Base-by-base conservation (phyloP, 495 filamentous ascomycete species). In the Penicillium daleae region DNA sequence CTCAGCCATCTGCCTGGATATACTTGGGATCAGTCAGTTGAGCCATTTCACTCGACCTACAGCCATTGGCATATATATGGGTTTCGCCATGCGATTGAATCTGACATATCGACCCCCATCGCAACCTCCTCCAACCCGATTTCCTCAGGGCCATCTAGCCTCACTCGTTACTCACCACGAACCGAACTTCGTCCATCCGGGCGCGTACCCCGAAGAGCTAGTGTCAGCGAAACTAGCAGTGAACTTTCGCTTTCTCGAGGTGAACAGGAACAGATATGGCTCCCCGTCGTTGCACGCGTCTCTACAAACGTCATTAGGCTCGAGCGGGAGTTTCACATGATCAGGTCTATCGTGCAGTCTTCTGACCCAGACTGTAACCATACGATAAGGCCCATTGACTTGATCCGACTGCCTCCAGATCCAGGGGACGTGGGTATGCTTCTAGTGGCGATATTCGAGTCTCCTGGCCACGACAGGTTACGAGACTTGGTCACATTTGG, bases 321-420 rank as follows among this genome's bases (percentile, higher is more conserved):
- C 51, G 93, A 97, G 76, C 84, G 92, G 54, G 88, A 92, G 69
- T 96, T 88, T 70, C 90, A 95, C 65, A 89, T 94, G 66, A 82
- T 85, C 59, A 89, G 88, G 74, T 85, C 81, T 46, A 77, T 97
- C 42, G 82, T 89, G 49, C 78, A 87, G 58, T 85, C 86, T 8
- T 86, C 87, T 6, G 92, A 95, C 65, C 89, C 89, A 1, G 83
- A 90, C 15, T 89, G 85, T 62, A 80, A 84, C 59, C 90, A 93
- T 68, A 92, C 92, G 48, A 82, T 89, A 49, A 85, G 85, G 55
- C 91, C 92, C 2, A 77, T 97, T 33, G 89, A 94, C 44, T 79
- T 94, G 37, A 75, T 90, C 22, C 82, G 87, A 13, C 75, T 97
- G 13, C 84, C 84, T 10, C 78, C 83, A 8, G 82, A 86, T 55